Conservation (phyloP, 805 yeast genomes). For the Cyberlindnera petersonii region DNA sequence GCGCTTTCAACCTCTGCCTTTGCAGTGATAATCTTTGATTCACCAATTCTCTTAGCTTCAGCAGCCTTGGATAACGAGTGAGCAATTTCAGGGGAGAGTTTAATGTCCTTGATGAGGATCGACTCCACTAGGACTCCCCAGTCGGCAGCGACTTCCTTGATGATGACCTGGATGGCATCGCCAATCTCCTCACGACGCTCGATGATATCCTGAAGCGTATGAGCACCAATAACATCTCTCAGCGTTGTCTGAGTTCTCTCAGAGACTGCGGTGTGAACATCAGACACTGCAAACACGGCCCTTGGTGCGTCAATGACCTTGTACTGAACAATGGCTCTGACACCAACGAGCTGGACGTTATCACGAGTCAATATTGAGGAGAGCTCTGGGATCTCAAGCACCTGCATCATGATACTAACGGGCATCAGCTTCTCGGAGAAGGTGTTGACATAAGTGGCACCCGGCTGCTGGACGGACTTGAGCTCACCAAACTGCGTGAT, state of each 20-base stretch:
- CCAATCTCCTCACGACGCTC: slow-evolving; percentile 73
- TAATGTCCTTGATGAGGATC: slow-evolving; percentile 63
- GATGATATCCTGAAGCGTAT: slow-evolving; percentile 65
- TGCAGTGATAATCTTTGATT: slow-evolving; percentile 69
- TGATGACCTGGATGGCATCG: slow-evolving; percentile 55
- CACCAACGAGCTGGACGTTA: slow-evolving; percentile 56
- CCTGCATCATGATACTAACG: slow-evolving; percentile 54
- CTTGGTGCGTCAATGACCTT: slow-evolving; percentile 64
- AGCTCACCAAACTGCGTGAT: slow-evolving; percentile 65
- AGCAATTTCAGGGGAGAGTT: slow-evolving; percentile 51
- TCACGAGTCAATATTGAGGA: slow-evolving; percentile 69
- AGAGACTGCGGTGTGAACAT: slow-evolving; percentile 51
- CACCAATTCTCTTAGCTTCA: slow-evolving; percentile 72
- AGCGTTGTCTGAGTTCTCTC: slow-evolving; percentile 72
- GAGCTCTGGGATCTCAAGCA: slow-evolving; percentile 63
- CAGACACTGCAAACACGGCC: slow-evolving; percentile 54
- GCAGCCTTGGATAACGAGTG: slow-evolving; percentile 68
- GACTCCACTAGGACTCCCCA: slow-evolving; percentile 74
- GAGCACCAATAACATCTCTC: slow-evolving; percentile 66
- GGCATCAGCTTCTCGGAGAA: slow-evolving; percentile 51
- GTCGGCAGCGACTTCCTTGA: slow-evolving; percentile 54
- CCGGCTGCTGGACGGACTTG: slow-evolving; percentile 64
- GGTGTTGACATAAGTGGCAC: slow-evolving; percentile 61
- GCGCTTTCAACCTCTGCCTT: slow-evolving; percentile 75
- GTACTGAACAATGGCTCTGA: slow-evolving; percentile 65